Conservation (phyloP, 495 filamentous ascomycete species). For the Melanomma pulvis-pyrius region DNA sequence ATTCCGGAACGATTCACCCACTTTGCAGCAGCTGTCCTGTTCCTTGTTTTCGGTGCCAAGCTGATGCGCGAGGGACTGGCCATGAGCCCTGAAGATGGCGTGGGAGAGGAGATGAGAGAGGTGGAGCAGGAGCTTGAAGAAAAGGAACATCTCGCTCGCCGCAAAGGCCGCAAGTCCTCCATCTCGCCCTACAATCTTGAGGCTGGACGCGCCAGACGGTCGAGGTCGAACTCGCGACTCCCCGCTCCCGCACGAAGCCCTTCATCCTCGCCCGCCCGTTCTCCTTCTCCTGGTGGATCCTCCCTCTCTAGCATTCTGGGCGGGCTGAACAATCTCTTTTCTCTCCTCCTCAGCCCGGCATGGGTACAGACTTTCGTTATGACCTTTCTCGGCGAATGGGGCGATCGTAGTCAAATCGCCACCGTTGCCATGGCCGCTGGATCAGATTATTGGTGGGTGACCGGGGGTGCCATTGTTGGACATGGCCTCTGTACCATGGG, state of each 20-base stretch:
- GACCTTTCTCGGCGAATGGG: slow-evolving; percentile 99
- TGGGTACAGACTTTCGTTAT: slow-evolving; percentile 99
- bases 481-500: slow-evolving; percentile 88
- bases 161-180: slow-evolving; percentile 57
- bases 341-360: slow-evolving; percentile 84
- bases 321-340: slow-evolving; percentile 84
- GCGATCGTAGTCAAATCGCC: slow-evolving; percentile 95
- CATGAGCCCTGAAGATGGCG: slow-evolving; percentile 86
- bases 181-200: slow-evolving; percentile 67
- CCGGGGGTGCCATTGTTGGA: slow-evolving; percentile 81
- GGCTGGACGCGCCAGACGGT: slow-evolving; percentile 60
- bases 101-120: slow-evolving; percentile 93
- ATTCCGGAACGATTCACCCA: slow-evolving; percentile 88
- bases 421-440: slow-evolving; percentile 99
- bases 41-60: slow-evolving; percentile 84
- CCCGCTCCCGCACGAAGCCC: slow-evolving; percentile 63
- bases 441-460: slow-evolving; percentile 99
- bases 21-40: slow-evolving; percentile 79
- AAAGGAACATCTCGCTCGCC: slow-evolving; percentile 68
- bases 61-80: slow-evolving; percentile 84
- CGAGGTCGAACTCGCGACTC: slow-evolving; percentile 62
- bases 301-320: slow-evolving; percentile 46
- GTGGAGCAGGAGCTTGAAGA: slow-evolving; percentile 94
- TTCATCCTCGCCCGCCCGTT: slow-evolving; percentile 62
- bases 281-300: slow-evolving; percentile 56